Base-by-base conservation (phyloP, 2,329 filamentous ascomycete species). In the Emmonsiellopsis sp. region DNA sequence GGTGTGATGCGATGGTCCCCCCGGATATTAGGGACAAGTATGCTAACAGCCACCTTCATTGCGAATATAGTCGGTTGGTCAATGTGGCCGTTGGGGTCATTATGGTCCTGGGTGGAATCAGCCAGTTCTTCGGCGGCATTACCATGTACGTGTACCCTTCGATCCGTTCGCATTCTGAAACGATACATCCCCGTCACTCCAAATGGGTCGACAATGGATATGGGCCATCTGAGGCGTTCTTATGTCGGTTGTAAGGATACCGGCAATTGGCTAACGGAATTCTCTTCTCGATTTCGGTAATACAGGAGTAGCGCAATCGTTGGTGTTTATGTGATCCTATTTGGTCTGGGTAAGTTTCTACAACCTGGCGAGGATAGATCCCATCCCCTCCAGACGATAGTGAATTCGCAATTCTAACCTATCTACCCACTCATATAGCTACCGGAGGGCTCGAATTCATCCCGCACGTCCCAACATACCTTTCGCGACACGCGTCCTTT, bases 401-500 rank as follows among this genome's bases (percentile, higher is more conserved):
- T n/a, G 7, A 5, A 1, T 54, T 55, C 9, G 20, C 20, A 5
- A 26, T 3, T 3, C 20, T 26, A 26, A 26, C 20, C 20, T 26
- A 26, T 26, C 20, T 26, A 26, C 20, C 5, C 20, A 10, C 20
- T 20, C 34, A 45, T 55, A 53, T 61, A 86, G 84, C 81, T 61
- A 85, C 88, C 59, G 86, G 78, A 45, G 79, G 86, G 48, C 80
- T 90, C 62, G 93, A 98, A 74, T 95, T 97, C 76, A 87, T 75
- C 40, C 73, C 73, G 48, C 69, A 95, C 73, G 92, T 96, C 63
- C 92, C 93, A 50, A 89, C 91, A 55, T 91, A 95, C 70, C 80
- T 95, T 52, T 86, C 90, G 55, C 86, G 89, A 74, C 95, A 97
- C 77, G 92, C 90, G 52, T 95, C 89, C 9, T 98, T 98, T 79